A percentile compares a stretch with the other conserved stretches of the same genome.
These are phyloP conservation scores for Globisporangium paddicum DNA, from an alignment of 352 stramenopile genomes.

Conservation along the genomic window DNA sequence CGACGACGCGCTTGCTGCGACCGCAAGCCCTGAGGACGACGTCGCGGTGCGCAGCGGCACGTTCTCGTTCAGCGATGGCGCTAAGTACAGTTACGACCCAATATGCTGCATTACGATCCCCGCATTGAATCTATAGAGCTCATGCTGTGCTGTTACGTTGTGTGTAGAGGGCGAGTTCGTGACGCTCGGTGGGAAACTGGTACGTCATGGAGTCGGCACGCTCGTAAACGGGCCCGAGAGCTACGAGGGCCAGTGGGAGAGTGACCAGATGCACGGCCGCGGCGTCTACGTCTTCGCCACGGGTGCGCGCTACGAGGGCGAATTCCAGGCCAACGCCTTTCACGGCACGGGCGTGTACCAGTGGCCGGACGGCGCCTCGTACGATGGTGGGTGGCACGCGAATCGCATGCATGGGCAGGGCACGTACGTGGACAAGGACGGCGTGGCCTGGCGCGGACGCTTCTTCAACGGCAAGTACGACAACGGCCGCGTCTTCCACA, in stretches of 20 bases:
- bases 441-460: slow-evolving; percentile 56
- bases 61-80: slow-evolving; percentile 69
- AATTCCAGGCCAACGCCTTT: slow-evolving; percentile 63
- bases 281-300: slow-evolving; percentile 66
- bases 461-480: slow-evolving; percentile 85
- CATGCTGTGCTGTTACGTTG: neutral
- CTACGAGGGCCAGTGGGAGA: slow-evolving; percentile 59
- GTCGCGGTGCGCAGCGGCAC: slow-evolving; percentile 29
- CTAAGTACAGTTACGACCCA: slow-evolving; percentile 45
- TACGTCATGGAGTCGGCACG: slow-evolving; percentile 48
- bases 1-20: slow-evolving; percentile 18
- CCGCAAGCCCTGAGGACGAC: slow-evolving; percentile 26
- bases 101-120: neutral
- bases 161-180: slow-evolving; percentile 46
- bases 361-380: slow-evolving; percentile 64
- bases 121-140: neutral
- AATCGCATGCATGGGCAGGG: slow-evolving; percentile 76
- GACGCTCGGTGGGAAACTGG: slow-evolving; percentile 23
- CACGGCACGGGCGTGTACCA: slow-evolving; percentile 55
- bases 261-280: slow-evolving; percentile 64
- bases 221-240: slow-evolving; percentile 52
- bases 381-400: slow-evolving; percentile 51
- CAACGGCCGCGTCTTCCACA: slow-evolving; percentile 78
- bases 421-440: slow-evolving; percentile 68
- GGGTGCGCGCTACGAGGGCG: slow-evolving; percentile 68